These are phyloP conservation scores for Inonotus hispidus DNA, from an alignment of 1,284 basidiomycete species.

Conservation along the genomic window DNA sequence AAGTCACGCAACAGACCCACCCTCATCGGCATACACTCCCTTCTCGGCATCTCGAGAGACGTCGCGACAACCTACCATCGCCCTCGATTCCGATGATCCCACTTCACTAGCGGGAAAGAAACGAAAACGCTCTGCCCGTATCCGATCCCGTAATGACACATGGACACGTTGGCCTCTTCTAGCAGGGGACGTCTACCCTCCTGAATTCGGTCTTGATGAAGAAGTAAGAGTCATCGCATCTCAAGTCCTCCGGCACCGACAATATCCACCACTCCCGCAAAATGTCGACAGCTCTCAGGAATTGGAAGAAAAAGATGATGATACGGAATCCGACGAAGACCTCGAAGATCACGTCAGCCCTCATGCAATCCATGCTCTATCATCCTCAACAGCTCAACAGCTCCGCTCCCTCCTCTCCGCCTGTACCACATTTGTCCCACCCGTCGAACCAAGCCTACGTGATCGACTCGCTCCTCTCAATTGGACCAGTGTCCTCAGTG, in stretches of 20 bases:
- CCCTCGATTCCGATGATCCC: neutral
- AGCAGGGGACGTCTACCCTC: slow-evolving; percentile 46
- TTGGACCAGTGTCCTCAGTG: slow-evolving; percentile 46
- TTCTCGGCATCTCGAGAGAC: neutral
- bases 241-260: slow-evolving; percentile 21
- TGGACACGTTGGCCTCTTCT: slow-evolving; percentile 69
- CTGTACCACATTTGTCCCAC: slow-evolving; percentile 41
- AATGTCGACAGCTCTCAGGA: neutral
- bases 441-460: slow-evolving; percentile 42
- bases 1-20: neutral
- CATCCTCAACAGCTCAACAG: slow-evolving; percentile 33
- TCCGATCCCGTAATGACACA: slow-evolving; percentile 29
- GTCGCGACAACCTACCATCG: neutral
- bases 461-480: slow-evolving; percentile 44
- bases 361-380: slow-evolving; percentile 18
- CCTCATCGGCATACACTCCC: neutral
- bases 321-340: neutral
- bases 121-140: neutral
- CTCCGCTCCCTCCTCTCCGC: slow-evolving; percentile 41
- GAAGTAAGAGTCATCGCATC: slow-evolving; percentile 45
- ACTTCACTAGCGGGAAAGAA: neutral
- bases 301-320: neutral
- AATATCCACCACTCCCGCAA: neutral
- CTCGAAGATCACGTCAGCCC: neutral
- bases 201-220: slow-evolving; percentile 57